These are phyloP conservation scores for Trichaptum fuscoviolaceum DNA, from an alignment of 768 basidiomycete genomes.

Conservation along the genomic window DNA sequence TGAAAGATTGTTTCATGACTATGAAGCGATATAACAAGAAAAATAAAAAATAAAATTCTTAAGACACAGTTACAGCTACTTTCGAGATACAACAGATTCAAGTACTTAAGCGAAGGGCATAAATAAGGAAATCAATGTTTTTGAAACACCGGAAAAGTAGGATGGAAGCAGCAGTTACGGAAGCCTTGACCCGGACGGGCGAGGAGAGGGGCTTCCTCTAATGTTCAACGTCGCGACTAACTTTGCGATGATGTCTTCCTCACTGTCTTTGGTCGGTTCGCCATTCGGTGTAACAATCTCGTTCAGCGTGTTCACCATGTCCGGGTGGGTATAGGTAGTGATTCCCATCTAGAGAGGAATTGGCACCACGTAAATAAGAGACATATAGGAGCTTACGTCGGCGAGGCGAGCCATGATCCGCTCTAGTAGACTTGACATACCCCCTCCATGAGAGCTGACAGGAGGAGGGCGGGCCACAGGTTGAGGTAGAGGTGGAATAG, in stretches of 20 bases:
- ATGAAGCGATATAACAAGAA: too few species aligned
- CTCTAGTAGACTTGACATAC: constrained; percentile 48
- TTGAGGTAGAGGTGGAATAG: constrained; percentile 14
- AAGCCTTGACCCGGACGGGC: constrained; percentile 31
- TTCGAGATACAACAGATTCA: not conserved
- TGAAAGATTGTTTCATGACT: too few species aligned
- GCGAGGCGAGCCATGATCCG: constrained; percentile 29
- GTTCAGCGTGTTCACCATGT: constrained; percentile 44
- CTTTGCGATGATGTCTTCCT: constrained; percentile 62
- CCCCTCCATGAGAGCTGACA: constrained; percentile 23
- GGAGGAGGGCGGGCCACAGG: constrained; percentile 20
- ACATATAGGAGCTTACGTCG: constrained; percentile 43
- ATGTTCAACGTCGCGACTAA: constrained; percentile 53
- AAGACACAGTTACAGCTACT: not conserved
- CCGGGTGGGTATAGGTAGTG: constrained; percentile 50
- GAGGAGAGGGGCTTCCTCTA: constrained; percentile 30
- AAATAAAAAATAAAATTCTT: not conserved
- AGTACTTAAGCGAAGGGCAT: not conserved
- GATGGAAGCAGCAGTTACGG: constrained; percentile 2
- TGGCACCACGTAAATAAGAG: constrained; percentile 8
- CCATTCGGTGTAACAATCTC: constrained; percentile 39
- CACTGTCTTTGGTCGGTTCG: constrained; percentile 44
- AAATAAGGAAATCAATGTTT: not conserved
- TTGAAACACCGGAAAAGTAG: not conserved
- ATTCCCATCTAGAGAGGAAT: constrained; percentile 62